Percentiles rank a stretch among this genome's conserved stretches.
These are phyloP conservation scores for Pseudogymnoascus sp. DNA, from an alignment of 2,329 filamentous ascomycete genomes.

Conservation along the genomic window DNA sequence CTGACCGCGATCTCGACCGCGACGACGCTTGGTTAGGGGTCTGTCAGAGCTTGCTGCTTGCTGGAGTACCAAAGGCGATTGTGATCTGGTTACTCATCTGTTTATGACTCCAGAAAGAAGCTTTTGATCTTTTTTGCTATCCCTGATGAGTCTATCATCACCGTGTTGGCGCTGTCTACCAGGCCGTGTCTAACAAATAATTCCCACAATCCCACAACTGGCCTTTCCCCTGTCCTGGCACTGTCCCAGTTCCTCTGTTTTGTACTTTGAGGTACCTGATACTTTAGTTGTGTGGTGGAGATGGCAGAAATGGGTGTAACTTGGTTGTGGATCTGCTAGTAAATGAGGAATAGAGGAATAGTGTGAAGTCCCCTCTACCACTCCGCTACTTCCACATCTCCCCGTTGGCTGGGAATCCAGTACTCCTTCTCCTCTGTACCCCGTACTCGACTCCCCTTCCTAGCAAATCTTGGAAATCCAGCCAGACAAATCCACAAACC, in stretches of 20 bases:
- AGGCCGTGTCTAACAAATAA: neutral
- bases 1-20: neutral
- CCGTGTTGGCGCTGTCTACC: neutral
- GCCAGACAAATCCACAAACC: neutral
- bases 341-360: neutral
- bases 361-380: neutral
- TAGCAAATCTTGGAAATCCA: conserved; percentile 6
- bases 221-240: neutral
- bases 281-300: neutral
- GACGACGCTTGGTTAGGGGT: neutral
- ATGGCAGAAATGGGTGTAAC: neutral
- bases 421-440: neutral
- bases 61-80: neutral
- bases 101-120: neutral
- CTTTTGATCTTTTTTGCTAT: neutral
- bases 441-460: neutral
- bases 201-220: conserved; percentile 6
- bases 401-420: neutral
- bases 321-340: neutral
- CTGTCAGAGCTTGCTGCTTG: neutral
- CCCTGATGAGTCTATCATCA: neutral
- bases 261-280: neutral
- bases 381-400: neutral
- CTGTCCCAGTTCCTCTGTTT: neutral
- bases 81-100: neutral